Evolutionary conservation across 2,329 filamentous ascomycete genomes (phyloP).

Genomic region (Diatrype stigma): DNA sequence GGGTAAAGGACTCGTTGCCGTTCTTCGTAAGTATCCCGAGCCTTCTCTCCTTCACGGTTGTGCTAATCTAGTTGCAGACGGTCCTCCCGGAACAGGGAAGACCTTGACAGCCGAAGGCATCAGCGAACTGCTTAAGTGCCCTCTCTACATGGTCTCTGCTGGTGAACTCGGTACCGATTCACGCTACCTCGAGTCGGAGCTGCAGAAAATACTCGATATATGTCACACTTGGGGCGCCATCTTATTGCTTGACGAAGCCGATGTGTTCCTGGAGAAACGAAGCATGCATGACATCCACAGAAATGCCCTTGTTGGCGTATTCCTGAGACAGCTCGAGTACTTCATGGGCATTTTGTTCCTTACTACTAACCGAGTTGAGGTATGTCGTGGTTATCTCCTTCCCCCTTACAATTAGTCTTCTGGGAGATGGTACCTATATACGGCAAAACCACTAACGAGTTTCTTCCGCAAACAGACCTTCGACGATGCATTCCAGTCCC

Average conservation of each 20-base stretch:
- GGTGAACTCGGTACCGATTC: conserved; percentile 80
- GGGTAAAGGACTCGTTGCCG: conserved; percentile 76
- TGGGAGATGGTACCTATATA: too few species aligned
- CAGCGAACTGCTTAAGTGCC: conserved; percentile 75
- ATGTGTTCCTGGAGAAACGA: conserved; percentile 79
- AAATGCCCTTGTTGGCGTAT: conserved; percentile 82
- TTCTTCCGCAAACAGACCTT: conserved; percentile 54
- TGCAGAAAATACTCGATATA: conserved; percentile 82
- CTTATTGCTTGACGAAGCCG: conserved; percentile 78
- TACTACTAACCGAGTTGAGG: conserved; percentile 80
- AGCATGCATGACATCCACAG: conserved; percentile 80
- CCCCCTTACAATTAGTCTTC: not conserved
- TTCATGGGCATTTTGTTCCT: conserved; percentile 85
- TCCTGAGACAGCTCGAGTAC: conserved; percentile 82
- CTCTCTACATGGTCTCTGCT: conserved; percentile 77
- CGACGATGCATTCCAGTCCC: conserved; percentile 83
- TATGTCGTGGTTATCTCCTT: conserved; percentile 21
- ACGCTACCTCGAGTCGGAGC: conserved; percentile 65
- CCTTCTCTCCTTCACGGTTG: not conserved
- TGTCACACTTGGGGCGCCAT: conserved; percentile 85
- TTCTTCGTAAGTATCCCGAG: conserved; percentile 48
- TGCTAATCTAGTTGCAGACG: conserved; percentile 39
- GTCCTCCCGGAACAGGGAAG: conserved; percentile 83
- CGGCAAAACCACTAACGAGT: conserved; percentile 5
- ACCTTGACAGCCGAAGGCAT: conserved; percentile 85